Conservation (phyloP, 2,329 filamentous ascomycete genomes). For the Hypomyces rosellus region DNA sequence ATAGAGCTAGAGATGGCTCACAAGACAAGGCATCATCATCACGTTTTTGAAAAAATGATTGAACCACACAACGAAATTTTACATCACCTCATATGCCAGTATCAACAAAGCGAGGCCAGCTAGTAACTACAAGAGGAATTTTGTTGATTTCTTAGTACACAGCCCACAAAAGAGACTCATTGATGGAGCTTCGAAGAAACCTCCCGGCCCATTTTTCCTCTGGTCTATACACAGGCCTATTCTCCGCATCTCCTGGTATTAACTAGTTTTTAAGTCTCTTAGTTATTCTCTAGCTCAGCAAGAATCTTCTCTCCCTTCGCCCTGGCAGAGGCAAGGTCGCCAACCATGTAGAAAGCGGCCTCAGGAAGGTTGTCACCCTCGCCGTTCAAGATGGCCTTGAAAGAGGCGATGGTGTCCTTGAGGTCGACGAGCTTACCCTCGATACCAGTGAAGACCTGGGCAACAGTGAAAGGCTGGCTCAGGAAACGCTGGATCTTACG, state of each 20-base stretch:
- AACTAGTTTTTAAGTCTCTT: conserved; percentile 32
- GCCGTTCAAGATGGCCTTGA: conserved; percentile 94
- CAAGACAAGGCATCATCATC: neutral
- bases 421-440: conserved; percentile 96
- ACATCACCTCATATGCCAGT: neutral
- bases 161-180: conserved; percentile 53
- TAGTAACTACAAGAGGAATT: conserved; percentile 36
- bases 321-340: conserved; percentile 86
- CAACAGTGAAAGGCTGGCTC: conserved; percentile 95
- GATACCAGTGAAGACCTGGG: conserved; percentile 79
- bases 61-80: neutral
- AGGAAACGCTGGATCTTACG: conserved; percentile 99
- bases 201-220: conserved; percentile 44
- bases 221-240: conserved; percentile 52
- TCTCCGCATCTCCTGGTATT: conserved; percentile 29
- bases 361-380: conserved; percentile 96
- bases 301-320: conserved; percentile 99
- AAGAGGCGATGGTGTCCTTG: conserved; percentile 95
- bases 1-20: neutral
- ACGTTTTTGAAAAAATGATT: neutral
- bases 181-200: conserved; percentile 48
- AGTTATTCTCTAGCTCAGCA: conserved; percentile 74
- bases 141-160: conserved; percentile 53
- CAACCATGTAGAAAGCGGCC: conserved; percentile 96
- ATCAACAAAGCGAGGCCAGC: neutral